phyloP scores from a whole-genome alignment of 768 basidiomycete species.

The Calocera viscosa region DNA sequence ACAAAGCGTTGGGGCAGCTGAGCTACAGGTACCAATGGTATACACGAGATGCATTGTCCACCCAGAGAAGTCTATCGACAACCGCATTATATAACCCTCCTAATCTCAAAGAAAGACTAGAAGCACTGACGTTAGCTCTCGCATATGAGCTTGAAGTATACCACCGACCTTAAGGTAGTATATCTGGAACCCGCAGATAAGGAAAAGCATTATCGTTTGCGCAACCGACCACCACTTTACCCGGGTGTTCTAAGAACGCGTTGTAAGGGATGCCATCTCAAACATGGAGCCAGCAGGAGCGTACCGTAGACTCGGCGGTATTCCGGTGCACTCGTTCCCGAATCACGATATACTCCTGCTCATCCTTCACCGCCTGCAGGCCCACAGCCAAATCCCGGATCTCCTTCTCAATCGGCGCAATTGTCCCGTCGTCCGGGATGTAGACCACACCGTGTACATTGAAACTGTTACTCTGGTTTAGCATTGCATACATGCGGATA shows the following conservation, averaged over 20 bases:
- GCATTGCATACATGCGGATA: constrained; percentile 8
- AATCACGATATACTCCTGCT: constrained; percentile 96
- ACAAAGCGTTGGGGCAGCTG: too few relatives aligned
- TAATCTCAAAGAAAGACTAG: constrained; percentile 83
- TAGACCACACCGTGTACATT: constrained; percentile 97
- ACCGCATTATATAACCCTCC: constrained; percentile 57
- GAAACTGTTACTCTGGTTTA: constrained; percentile 46
- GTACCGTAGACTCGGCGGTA: constrained; percentile 69
- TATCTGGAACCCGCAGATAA: constrained; percentile 92
- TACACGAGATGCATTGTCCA: neutral
- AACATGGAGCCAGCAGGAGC: neutral
- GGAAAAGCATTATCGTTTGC: constrained; percentile 74
- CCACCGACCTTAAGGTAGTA: constrained; percentile 78
- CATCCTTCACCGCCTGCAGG: constrained; percentile 84
- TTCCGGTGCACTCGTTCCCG: constrained; percentile 86
- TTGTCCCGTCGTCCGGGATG: constrained; percentile 76
- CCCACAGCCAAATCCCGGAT: constrained; percentile 74
- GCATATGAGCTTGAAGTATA: neutral
- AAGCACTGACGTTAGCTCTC: constrained; percentile 11
- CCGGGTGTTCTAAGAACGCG: constrained; percentile 47
- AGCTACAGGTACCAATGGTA: too few relatives aligned
- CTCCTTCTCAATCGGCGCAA: constrained; percentile 93
- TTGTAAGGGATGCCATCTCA: constrained; percentile 17
- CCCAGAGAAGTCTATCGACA: neutral
- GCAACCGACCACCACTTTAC: constrained; percentile 99